phyloP scores from a whole-genome alignment of 2,329 filamentous ascomycete genomes.

The Fusarium sp. region DNA sequence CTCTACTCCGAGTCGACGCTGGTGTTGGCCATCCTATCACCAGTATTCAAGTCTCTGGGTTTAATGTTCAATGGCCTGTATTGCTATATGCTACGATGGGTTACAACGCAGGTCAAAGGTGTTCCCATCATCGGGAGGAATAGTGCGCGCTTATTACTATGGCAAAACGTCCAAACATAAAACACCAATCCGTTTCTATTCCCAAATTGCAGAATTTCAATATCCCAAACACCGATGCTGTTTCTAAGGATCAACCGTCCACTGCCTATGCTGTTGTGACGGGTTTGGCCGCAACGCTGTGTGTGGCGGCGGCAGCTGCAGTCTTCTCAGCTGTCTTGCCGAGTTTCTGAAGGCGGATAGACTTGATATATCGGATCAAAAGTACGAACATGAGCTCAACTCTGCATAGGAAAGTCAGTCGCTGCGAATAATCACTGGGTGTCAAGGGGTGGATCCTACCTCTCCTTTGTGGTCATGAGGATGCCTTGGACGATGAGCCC shows the following conservation, averaged over 20 bases:
- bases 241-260: constrained; percentile 6
- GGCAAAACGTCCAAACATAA: constrained; percentile 13
- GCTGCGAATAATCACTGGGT: background rate
- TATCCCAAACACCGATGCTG: constrained; percentile 27
- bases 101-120: background rate
- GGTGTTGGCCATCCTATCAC: background rate
- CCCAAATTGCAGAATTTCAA: constrained; percentile 1
- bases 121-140: background rate
- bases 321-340: constrained; percentile 72
- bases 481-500: constrained; percentile 93
- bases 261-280: constrained; percentile 30
- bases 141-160: constrained; percentile 20
- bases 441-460: constrained; percentile 60
- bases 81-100: background rate
- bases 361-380: constrained; percentile 82
- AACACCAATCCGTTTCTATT: constrained; percentile 36
- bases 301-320: constrained; percentile 56
- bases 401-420: constrained; percentile 53
- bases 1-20: background rate
- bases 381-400: constrained; percentile 90
- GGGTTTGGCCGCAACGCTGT: constrained; percentile 53
- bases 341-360: constrained; percentile 74
- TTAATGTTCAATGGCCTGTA: background rate
- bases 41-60: background rate
- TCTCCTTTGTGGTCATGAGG: constrained; percentile 99